phyloP scores from a whole-genome alignment of 2,329 filamentous ascomycete genomes.

The Acrodontium crateriforme region DNA sequence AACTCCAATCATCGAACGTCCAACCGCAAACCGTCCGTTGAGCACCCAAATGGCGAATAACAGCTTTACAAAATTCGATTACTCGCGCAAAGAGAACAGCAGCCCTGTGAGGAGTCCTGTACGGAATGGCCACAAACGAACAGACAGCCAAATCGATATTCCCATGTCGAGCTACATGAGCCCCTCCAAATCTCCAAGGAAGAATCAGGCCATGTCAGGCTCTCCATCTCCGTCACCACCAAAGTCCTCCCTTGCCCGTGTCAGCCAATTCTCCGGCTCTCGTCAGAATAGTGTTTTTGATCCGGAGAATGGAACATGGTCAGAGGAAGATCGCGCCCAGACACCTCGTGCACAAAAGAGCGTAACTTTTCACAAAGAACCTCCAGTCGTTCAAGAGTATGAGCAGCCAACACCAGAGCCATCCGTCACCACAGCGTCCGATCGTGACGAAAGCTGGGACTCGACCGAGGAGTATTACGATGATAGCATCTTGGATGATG shows the following conservation, averaged over 20 bases:
- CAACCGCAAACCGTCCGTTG: conserved; percentile 47
- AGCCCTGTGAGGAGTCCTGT: conserved; percentile 18
- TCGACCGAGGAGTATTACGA: conserved; percentile 60
- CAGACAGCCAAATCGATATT: conserved; percentile 47
- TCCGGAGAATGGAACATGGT: conserved; percentile 53
- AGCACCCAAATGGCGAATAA: conserved; percentile 54
- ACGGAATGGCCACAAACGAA: conserved; percentile 24
- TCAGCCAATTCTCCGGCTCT: conserved; percentile 45
- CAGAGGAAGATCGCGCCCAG: conserved; percentile 47
- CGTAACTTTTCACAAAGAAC: conserved; percentile 89
- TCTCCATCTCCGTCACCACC: conserved; percentile 54
- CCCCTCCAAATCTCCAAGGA: conserved; percentile 34
- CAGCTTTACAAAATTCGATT: conserved; percentile 47
- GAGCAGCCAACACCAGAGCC: conserved; percentile 94
- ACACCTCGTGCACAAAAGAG: conserved; percentile 69
- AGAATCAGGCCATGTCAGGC: conserved; percentile 12
- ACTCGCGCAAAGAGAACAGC: conserved; percentile 26
- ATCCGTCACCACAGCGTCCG: conserved; percentile 70
- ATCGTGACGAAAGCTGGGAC: conserved; percentile 84
- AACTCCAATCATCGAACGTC: conserved; percentile 66
- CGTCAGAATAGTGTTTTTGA: conserved; percentile 43
- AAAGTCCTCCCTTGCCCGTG: conserved; percentile 73
- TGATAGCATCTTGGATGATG: conserved; percentile 48
- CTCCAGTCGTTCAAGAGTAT: conserved; percentile 92
- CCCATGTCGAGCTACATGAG: conserved; percentile 34